These are phyloP conservation scores for Ophiostoma sp. DNA, from an alignment of 2,329 filamentous ascomycete species.

Conservation along the genomic window DNA sequence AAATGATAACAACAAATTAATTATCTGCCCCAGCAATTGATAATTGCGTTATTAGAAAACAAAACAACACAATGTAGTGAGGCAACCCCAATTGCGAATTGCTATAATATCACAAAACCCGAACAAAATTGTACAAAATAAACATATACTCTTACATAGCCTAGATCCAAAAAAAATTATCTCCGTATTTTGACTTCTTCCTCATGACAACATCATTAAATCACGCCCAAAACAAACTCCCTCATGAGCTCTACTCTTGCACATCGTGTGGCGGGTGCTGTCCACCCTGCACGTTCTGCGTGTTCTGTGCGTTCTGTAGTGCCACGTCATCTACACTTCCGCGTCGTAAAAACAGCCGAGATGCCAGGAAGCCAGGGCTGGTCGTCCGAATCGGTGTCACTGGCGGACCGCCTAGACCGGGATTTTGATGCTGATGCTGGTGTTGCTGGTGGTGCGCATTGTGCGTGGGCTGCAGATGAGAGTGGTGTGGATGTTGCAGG, in stretches of 20 bases:
- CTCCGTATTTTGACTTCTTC: neutral
- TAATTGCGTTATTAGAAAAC: no score
- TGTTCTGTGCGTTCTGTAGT: neutral
- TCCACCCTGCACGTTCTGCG: neutral
- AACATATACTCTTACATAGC: neutral
- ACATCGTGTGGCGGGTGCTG: neutral
- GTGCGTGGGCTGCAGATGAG: neutral
- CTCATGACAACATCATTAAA: neutral
- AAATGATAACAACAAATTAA: no score
- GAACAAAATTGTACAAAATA: neutral
- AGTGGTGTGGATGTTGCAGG: neutral
- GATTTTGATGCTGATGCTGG: neutral
- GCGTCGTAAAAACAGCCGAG: conserved; percentile 42
- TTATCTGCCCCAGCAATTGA: no score
- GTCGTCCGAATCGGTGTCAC: conserved; percentile 32
- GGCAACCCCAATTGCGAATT: neutral
- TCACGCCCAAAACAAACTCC: neutral
- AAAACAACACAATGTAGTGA: no score
- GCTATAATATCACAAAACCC: neutral
- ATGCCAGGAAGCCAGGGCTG: conserved; percentile 40
- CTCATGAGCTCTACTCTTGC: neutral
- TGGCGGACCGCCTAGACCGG: neutral
- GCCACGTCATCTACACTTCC: conserved; percentile 43
- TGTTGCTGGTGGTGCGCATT: neutral
- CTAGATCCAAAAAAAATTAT: neutral